Evolutionary conservation across 2,329 filamentous ascomycete species (phyloP).

Genomic region (Fusarium palustre): DNA sequence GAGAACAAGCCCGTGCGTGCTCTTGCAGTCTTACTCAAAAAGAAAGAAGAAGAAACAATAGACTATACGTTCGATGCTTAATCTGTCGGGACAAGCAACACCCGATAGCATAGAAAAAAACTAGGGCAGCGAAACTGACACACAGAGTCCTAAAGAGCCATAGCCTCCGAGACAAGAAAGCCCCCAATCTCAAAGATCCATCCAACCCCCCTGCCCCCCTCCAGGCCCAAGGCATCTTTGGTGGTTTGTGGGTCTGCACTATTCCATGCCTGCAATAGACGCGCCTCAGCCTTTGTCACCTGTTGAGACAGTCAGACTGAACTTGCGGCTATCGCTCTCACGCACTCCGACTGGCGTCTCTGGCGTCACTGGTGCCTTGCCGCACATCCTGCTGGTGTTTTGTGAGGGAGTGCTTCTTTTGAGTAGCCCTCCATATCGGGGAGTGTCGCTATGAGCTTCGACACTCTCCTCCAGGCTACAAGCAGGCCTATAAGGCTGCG

Average conservation of each 20-base stretch:
- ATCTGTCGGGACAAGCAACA: conserved; percentile 24
- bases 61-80: conserved; percentile 8
- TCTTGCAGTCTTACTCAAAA: conserved; percentile 34
- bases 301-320: conserved; percentile 50
- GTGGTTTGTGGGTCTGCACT: conserved; percentile 44
- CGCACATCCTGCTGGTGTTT: conserved; percentile 35
- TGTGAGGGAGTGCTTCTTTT: conserved; percentile 28
- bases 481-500: conserved; percentile 65
- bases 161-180: conserved; percentile 35
- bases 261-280: conserved; percentile 49
- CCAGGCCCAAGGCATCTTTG: conserved; percentile 46
- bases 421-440: conserved; percentile 25
- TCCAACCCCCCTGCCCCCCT: conserved; percentile 26
- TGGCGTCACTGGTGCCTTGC: conserved; percentile 50
- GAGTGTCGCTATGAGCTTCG: conserved; percentile 40
- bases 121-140: conserved; percentile 36
- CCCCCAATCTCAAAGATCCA: conserved; percentile 40
- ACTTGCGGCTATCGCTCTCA: conserved; percentile 47
- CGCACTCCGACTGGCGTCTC: conserved; percentile 46
- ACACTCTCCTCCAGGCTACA: conserved; percentile 48
- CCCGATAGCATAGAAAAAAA: conserved; percentile 32
- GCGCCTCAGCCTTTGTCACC: conserved; percentile 48
- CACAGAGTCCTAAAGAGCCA: conserved; percentile 30
- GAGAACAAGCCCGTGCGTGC: conserved; percentile 37
- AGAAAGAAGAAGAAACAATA: conserved; percentile 12